A percentile compares a stretch with the other conserved stretches of the same genome.
Conservation (phyloP, 2,329 filamentous ascomycete genomes). For the Neonectria ditissima region DNA sequence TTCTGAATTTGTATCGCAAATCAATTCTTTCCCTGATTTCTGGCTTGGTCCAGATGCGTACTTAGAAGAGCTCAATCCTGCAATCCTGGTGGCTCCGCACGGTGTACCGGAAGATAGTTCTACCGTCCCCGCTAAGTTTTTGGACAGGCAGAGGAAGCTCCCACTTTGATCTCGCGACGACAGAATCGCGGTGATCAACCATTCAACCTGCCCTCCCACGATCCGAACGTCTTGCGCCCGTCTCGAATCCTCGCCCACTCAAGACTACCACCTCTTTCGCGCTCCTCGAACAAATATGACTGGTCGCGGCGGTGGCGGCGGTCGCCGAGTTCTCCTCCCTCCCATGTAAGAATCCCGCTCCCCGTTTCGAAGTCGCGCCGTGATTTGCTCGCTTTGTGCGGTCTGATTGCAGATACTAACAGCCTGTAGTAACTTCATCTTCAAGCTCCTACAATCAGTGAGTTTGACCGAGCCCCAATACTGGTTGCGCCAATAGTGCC, state of each 20-base stretch:
- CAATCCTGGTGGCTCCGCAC: background rate
- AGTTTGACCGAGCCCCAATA: constrained; percentile 39
- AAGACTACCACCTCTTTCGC: constrained; percentile 18
- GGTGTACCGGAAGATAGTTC: constrained; percentile 31
- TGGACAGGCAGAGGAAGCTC: constrained; percentile 38
- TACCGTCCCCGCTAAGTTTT: constrained; percentile 39
- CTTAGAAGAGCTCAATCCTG: background rate
- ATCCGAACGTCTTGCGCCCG: constrained; percentile 6
- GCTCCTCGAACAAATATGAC: constrained; percentile 57
- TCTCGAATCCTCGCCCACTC: background rate
- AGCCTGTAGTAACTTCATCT: constrained; percentile 58
- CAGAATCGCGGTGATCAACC: constrained; percentile 38
- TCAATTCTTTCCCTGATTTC: background rate
- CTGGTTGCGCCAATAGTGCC: constrained; percentile 14
- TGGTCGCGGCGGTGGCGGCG: constrained; percentile 69
- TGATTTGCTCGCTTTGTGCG: constrained; percentile 26
- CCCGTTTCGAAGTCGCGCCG: constrained; percentile 25
- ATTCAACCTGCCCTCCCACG: constrained; percentile 21
- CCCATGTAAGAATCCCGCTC: constrained; percentile 59
- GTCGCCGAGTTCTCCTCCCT: constrained; percentile 70
- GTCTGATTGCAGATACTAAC: constrained; percentile 38
- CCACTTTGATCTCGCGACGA: constrained; percentile 43
- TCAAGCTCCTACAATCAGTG: constrained; percentile 81
- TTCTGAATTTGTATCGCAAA: background rate
- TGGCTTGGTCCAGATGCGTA: background rate